phyloP scores from a whole-genome alignment of 139 green algal species.

The Chlamydomonas schloesseri region DNA sequence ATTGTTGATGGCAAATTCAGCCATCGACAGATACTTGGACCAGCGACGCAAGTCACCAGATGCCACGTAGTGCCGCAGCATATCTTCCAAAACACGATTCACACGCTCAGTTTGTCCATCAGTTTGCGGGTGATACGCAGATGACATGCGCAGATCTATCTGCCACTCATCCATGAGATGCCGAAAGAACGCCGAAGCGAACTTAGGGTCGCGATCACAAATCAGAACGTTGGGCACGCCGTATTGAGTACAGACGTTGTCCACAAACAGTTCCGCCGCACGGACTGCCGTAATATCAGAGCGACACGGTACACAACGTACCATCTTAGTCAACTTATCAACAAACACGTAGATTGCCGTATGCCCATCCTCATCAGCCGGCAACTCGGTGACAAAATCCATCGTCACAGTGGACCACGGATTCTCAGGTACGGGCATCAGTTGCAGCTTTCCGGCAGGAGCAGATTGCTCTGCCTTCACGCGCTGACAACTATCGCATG shows the following conservation, averaged over 20 bases:
- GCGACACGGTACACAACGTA: neutral
- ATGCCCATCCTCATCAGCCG: neutral
- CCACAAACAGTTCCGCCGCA: neutral
- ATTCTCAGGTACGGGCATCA: neutral
- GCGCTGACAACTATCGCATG: neutral
- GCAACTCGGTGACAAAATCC: neutral
- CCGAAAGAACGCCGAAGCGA: neutral
- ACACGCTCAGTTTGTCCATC: neutral
- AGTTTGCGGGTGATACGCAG: neutral
- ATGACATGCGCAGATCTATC: neutral
- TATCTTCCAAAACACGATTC: neutral
- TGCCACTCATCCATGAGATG: neutral
- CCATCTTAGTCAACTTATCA: neutral
- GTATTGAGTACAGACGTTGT: neutral
- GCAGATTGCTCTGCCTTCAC: neutral
- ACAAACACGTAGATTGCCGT: neutral
- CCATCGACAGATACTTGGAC: neutral
- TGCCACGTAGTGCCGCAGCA: neutral
- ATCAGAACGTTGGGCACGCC: neutral
- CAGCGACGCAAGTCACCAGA: neutral
- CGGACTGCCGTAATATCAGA: neutral
- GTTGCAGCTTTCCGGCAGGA: neutral
- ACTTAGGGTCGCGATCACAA: neutral
- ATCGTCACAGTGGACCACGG: neutral
- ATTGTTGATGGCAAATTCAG: slow-evolving; percentile 1